phyloP scores from a whole-genome alignment of 768 basidiomycete genomes.

The Daedalea quercina region DNA sequence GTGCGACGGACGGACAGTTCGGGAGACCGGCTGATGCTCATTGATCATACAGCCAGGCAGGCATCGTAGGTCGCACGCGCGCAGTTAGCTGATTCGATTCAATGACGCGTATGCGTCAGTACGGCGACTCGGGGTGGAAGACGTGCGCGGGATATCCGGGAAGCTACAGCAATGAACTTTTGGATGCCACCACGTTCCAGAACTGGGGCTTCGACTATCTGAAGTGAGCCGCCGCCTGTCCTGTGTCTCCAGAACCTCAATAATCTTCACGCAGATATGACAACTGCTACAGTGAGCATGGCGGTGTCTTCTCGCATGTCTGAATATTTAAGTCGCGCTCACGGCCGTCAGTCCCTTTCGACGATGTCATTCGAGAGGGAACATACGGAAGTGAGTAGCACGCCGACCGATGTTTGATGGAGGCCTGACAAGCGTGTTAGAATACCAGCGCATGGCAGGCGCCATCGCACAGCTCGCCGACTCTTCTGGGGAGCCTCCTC shows the following conservation, averaged over 20 bases:
- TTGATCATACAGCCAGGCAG: conserved; percentile 40
- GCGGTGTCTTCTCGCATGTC: neutral
- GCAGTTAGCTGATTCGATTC: neutral
- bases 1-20: no score
- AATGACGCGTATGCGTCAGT: conserved; percentile 27
- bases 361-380: conserved; percentile 13
- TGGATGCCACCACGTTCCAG: conserved; percentile 51
- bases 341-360: conserved; percentile 6
- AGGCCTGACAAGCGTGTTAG: conserved; percentile 24
- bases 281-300: conserved; percentile 45
- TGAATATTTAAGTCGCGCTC: no score
- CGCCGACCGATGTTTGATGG: neutral
- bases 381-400: conserved; percentile 18
- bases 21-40: no score
- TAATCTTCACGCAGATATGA: conserved; percentile 34
- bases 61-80: conserved; percentile 38
- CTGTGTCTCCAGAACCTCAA: neutral
- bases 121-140: conserved; percentile 66
- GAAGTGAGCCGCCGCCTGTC: conserved; percentile 35
- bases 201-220: conserved; percentile 63
- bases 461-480: conserved; percentile 46
- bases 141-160: conserved; percentile 62
- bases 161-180: conserved; percentile 54
- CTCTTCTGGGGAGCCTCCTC: conserved; percentile 42
- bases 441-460: conserved; percentile 53